Conservation (phyloP, 1,284 basidiomycete genomes). For the Ceratobasidium sp. region DNA sequence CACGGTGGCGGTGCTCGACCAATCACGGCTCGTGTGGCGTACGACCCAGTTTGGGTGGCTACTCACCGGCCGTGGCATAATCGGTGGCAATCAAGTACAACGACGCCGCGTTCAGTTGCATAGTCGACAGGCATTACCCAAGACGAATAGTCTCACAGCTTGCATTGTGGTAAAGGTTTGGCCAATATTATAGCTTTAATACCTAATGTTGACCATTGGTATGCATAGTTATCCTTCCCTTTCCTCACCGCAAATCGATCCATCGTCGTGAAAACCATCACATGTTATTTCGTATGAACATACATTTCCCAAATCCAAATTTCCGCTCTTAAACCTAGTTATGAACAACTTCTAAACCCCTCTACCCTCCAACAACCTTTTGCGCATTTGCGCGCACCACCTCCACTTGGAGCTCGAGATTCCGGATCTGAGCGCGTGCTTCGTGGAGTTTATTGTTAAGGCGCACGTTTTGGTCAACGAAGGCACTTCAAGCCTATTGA, state of each 20-base stretch:
- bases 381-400: constrained; percentile 74
- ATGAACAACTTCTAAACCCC: not conserved
- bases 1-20: too few species aligned
- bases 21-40: not conserved
- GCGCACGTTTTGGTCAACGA: constrained; percentile 68
- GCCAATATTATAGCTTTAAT: too few species aligned
- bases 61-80: not conserved
- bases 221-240: not conserved
- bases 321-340: not conserved
- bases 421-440: constrained; percentile 79
- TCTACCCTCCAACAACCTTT: constrained; percentile 57
- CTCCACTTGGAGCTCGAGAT: constrained; percentile 85
- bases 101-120: too few species aligned
- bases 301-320: not conserved
- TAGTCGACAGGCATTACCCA: too few species aligned
- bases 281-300: constrained; percentile 14
- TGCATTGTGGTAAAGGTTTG: too few species aligned
- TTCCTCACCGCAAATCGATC: not conserved
- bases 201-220: too few species aligned
- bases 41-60: not conserved
- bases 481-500: constrained; percentile 46
- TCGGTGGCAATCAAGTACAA: too few species aligned
- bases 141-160: too few species aligned
- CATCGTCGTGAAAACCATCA: not conserved
- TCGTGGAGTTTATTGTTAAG: constrained; percentile 75